Conservation (phyloP, 257 asterid genomes). For the Osmanthus fragrans region DNA sequence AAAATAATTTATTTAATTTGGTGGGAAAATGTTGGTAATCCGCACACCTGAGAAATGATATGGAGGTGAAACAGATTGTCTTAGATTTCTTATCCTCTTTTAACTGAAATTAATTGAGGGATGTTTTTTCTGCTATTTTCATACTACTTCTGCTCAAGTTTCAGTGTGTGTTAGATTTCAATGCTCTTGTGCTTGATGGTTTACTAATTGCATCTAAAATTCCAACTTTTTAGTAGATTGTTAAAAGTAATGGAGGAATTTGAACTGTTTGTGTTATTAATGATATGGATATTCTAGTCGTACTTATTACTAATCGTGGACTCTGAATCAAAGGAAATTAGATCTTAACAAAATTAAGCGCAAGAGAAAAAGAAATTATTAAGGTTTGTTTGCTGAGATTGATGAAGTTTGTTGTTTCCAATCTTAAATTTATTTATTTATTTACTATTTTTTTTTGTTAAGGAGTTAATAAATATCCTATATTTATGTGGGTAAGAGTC, state of each 20-base stretch:
- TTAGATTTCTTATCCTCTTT: not conserved
- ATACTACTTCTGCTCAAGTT: constrained; percentile 10
- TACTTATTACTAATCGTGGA: constrained; percentile 5
- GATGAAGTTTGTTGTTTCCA: constrained; percentile 2
- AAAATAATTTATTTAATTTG: not conserved
- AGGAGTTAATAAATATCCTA: not conserved
- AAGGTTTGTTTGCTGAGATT: constrained; percentile 1
- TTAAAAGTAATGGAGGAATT: not conserved
- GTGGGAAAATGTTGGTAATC: not conserved
- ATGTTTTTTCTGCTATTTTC: constrained; percentile 10
- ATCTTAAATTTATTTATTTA: no score
- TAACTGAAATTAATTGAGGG: not conserved
- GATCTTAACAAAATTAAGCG: not conserved
- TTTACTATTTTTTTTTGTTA: no score
- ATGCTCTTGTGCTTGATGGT: constrained; percentile 3
- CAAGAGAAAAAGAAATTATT: not conserved
- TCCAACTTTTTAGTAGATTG: constrained; percentile 12
- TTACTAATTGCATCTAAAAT: constrained; percentile 12
- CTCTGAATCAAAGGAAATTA: constrained; percentile 8
- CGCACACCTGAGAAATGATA: not conserved
- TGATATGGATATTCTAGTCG: constrained; percentile 1
- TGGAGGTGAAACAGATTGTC: not conserved
- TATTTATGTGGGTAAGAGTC: not conserved
- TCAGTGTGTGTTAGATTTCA: not conserved
- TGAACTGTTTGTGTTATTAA: constrained; percentile 6